phyloP scores from a whole-genome alignment of 345 rosid species.

The Conringia planisiliqua region DNA sequence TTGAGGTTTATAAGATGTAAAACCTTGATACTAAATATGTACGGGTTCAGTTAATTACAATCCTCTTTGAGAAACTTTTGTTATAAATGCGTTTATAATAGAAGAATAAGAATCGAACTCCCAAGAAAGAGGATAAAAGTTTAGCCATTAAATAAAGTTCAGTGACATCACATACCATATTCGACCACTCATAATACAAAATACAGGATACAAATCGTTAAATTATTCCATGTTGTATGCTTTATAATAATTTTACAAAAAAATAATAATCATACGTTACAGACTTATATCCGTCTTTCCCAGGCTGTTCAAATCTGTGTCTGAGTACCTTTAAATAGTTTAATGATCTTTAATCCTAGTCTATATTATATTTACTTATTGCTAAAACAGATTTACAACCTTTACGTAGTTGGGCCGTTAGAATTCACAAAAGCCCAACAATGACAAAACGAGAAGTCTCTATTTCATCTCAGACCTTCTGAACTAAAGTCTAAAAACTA shows the following conservation, averaged over 20 bases:
- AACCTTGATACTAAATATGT: background rate
- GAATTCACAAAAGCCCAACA: background rate
- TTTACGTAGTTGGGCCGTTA: background rate
- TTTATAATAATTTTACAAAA: background rate
- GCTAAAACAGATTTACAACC: background rate
- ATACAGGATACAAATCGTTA: background rate
- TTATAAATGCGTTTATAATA: background rate
- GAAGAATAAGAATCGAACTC: background rate
- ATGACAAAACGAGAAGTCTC: background rate
- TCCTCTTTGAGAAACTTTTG: background rate
- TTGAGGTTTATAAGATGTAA: background rate
- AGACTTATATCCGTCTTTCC: background rate
- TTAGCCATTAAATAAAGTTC: background rate
- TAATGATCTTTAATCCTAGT: background rate
- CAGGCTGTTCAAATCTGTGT: conserved; percentile 20
- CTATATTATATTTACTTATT: background rate
- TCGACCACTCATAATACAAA: conserved; percentile 13
- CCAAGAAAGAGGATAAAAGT: conserved; percentile 5
- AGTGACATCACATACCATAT: conserved; percentile 8
- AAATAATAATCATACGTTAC: background rate
- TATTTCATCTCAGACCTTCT: background rate
- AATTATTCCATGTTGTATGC: background rate
- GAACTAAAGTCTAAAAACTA: background rate
- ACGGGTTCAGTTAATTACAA: background rate
- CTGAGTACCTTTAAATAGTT: background rate